A percentile compares a stretch with the other conserved stretches of the same genome.
These are phyloP conservation scores for Drechslerella coelobrocha DNA, from an alignment of 2,329 filamentous ascomycete genomes.

Conservation along the genomic window DNA sequence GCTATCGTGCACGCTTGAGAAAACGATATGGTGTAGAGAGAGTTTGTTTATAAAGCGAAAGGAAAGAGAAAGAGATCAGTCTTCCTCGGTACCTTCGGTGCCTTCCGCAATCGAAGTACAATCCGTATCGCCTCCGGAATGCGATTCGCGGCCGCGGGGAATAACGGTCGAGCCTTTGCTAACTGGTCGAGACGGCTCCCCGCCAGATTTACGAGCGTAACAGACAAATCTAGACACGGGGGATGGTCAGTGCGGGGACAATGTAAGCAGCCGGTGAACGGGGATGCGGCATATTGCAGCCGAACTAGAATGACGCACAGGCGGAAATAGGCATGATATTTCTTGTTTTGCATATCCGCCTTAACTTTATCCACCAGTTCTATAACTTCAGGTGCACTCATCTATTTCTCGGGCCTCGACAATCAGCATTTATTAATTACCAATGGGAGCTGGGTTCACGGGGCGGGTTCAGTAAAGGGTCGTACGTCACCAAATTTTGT, in stretches of 20 bases:
- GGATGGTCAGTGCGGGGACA: too few species aligned
- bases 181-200: slow-evolving; percentile 13
- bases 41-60: too few species aligned
- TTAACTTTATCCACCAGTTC: slow-evolving; percentile 48
- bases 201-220: slow-evolving; percentile 35
- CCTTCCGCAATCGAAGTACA: slow-evolving; percentile 27
- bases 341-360: slow-evolving; percentile 49
- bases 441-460: too few species aligned
- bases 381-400: slow-evolving; percentile 26
- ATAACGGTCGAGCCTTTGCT: slow-evolving; percentile 35
- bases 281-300: background rate
- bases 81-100: slow-evolving; percentile 5
- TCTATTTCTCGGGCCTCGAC: slow-evolving; percentile 16
- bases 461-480: background rate
- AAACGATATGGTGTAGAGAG: background rate
- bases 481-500: slow-evolving; percentile 52
- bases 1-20: background rate
- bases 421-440: background rate
- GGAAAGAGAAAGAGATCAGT: background rate
- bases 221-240: slow-evolving; percentile 16
- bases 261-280: too few species aligned
- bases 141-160: background rate
- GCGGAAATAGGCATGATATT: slow-evolving; percentile 49
- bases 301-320: slow-evolving; percentile 36
- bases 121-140: slow-evolving; percentile 42